Percentiles rank a stretch among this genome's conserved stretches.
phyloP scores from a whole-genome alignment of 257 asterid species.

The Fraxinus quadrangulata region DNA sequence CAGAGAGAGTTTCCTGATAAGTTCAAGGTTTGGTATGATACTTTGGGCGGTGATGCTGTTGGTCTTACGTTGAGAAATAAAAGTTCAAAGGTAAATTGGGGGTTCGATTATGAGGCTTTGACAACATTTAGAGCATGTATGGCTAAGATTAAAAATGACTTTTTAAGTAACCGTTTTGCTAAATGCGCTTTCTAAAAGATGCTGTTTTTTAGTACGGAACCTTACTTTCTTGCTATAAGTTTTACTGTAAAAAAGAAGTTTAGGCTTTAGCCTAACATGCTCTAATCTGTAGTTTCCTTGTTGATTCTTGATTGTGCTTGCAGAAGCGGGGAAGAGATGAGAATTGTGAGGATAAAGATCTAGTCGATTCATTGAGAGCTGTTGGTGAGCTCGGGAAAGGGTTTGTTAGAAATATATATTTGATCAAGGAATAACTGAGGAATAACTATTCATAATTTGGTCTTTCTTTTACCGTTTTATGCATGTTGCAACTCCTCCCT shows the following conservation, averaged over 20 bases:
- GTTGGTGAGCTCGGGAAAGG: conserved; percentile 92
- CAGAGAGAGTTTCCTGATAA: conserved; percentile 70
- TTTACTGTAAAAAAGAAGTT: not conserved
- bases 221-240: not conserved
- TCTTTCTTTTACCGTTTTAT: not conserved
- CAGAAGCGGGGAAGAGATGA: conserved; percentile 82
- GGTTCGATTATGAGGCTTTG: not conserved
- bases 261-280: not conserved
- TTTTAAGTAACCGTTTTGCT: not conserved
- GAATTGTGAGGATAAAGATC: conserved; percentile 39
- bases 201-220: not conserved
- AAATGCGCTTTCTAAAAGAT: not conserved
- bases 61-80: conserved; percentile 76
- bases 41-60: conserved; percentile 89
- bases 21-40: conserved; percentile 90
- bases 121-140: not conserved
- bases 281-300: not conserved
- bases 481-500: not conserved
- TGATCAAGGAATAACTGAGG: not conserved
- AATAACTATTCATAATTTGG: not conserved
- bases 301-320: conserved; percentile 26
- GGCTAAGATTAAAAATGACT: not conserved
- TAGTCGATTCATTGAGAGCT: conserved; percentile 49
- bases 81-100: conserved; percentile 51
- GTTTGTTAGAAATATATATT: conserved; percentile 66